A percentile compares a stretch with the other conserved stretches of the same genome.
Conservation (phyloP, 176 grass and related monocot species). For the Bolboschoenus planiculmis region DNA sequence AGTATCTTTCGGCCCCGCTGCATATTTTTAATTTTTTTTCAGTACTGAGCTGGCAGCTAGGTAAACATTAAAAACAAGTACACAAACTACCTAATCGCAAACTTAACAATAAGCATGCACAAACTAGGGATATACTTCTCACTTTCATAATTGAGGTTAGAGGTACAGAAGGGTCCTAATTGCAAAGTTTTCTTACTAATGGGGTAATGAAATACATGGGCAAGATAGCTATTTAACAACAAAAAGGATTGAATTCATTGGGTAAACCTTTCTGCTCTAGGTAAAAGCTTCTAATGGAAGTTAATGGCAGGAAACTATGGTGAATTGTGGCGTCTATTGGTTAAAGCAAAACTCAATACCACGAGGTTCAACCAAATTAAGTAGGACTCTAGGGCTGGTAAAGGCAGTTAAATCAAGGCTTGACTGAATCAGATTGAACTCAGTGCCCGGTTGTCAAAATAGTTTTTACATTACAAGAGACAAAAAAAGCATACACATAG, state of each 20-base stretch:
- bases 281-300: not conserved
- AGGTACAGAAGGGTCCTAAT: not conserved
- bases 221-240: not conserved
- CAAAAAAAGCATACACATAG: conserved; percentile 38
- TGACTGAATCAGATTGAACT: not conserved
- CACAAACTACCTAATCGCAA: not conserved
- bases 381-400: not conserved
- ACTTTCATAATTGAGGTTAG: not conserved
- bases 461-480: conserved; percentile 8
- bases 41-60: not conserved
- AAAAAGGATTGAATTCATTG: not conserved
- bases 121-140: not conserved
- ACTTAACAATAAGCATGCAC: conserved; percentile 6
- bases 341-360: not conserved
- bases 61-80: not conserved
- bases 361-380: not conserved
- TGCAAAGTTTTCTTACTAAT: not conserved
- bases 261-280: not conserved
- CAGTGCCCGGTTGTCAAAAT: not conserved
- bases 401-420: not conserved
- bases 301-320: not conserved
- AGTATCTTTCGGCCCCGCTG: conserved; percentile 82
- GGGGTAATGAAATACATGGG: not conserved
- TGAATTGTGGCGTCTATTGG: not conserved
- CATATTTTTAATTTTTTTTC: conserved; percentile 20